Percentiles rank a stretch among this genome's conserved stretches.
Conservation (phyloP, 768 basidiomycete species). For the Chalciporus piperatus region DNA sequence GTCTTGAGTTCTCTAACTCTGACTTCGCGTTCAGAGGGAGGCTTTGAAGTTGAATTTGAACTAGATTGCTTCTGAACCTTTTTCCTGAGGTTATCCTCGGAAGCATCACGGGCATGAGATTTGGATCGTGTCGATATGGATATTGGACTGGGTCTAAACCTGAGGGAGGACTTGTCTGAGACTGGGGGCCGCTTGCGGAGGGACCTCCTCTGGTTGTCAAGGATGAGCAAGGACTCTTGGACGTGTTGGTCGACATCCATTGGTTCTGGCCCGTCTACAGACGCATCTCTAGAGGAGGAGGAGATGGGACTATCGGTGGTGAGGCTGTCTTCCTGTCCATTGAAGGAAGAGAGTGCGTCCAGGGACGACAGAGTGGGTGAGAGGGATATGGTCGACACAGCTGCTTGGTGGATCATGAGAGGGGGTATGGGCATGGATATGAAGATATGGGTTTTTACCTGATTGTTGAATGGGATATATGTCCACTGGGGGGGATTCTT, state of each 20-base stretch:
- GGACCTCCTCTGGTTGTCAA: slow-evolving; percentile 25
- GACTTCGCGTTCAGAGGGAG: slow-evolving; percentile 29
- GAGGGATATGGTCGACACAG: slow-evolving; percentile 18
- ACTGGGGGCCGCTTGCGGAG: slow-evolving; percentile 22
- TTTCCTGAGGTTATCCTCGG: slow-evolving; percentile 30
- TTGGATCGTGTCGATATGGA: slow-evolving; percentile 27
- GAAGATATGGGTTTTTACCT: slow-evolving; percentile 4
- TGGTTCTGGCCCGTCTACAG: slow-evolving; percentile 25
- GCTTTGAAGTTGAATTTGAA: slow-evolving; percentile 18
- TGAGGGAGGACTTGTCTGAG: slow-evolving; percentile 26
- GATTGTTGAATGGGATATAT: slow-evolving; percentile 4
- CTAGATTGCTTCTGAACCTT: slow-evolving; percentile 22
- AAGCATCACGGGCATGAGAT: slow-evolving; percentile 18
- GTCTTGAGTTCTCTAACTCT: slow-evolving; percentile 31
- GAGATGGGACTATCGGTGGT: slow-evolving; percentile 30
- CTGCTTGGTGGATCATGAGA: slow-evolving; percentile 15
- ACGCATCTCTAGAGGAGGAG: slow-evolving; percentile 33
- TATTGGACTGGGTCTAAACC: slow-evolving; percentile 22
- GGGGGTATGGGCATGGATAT: background rate
- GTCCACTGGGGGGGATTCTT: slow-evolving; percentile 11
- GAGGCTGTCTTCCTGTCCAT: slow-evolving; percentile 29
- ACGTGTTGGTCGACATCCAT: slow-evolving; percentile 26
- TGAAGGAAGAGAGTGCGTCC: slow-evolving; percentile 31
- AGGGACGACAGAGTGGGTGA: slow-evolving; percentile 33
- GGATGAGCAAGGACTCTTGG: slow-evolving; percentile 25